These are phyloP conservation scores for Trichoderma gamsii DNA, from an alignment of 495 filamentous ascomycete genomes.

Conservation along the genomic window DNA sequence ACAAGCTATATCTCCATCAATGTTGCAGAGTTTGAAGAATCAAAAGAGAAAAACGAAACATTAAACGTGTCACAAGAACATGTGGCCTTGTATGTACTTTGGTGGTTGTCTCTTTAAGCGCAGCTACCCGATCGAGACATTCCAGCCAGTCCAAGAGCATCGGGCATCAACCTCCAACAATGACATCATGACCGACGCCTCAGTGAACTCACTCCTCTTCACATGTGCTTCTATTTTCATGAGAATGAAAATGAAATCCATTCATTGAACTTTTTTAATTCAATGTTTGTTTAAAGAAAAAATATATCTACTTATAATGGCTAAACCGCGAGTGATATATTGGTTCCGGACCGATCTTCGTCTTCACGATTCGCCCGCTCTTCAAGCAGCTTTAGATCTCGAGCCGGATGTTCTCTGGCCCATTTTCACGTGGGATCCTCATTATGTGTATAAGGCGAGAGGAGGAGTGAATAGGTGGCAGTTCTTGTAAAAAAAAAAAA, in stretches of 20 bases:
- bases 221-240: neutral
- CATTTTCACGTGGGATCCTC: constrained; percentile 66
- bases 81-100: neutral
- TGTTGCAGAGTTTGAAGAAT: too few relatives aligned
- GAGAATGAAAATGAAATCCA: neutral
- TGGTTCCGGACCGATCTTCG: constrained; percentile 71
- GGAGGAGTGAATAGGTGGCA: constrained; percentile 63
- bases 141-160: neutral
- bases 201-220: neutral
- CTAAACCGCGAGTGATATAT: constrained; percentile 56
- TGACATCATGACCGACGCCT: constrained; percentile 11
- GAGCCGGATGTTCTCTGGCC: constrained; percentile 57
- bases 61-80: neutral
- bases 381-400: constrained; percentile 57
- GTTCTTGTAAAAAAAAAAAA: constrained; percentile 42
- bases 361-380: constrained; percentile 63
- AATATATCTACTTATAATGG: constrained; percentile 22
- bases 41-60: too few relatives aligned
- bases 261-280: too few relatives aligned
- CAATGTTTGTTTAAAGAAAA: too few relatives aligned
- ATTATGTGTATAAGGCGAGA: constrained; percentile 63
- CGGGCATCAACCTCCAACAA: constrained; percentile 5
- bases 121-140: neutral
- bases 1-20: too few relatives aligned
- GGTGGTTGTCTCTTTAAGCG: neutral